Evolutionary conservation across 2,329 filamentous ascomycete genomes (phyloP).

Genomic region (Exophiala viscosa): DNA sequence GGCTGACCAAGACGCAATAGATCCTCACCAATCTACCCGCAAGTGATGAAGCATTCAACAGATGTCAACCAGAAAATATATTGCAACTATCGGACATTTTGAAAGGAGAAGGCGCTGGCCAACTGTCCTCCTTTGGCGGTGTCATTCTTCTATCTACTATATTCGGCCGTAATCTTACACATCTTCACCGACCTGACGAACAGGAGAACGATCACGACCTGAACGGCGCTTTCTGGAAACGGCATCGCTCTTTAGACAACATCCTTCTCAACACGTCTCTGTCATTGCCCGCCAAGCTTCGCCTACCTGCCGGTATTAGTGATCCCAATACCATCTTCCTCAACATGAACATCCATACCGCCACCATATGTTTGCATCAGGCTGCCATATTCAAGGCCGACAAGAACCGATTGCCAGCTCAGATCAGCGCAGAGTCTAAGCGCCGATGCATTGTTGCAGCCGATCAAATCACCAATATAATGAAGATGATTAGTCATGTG

Average conservation of each 20-base stretch:
- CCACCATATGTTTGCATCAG: constrained; percentile 95
- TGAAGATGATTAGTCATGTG: constrained; percentile 89
- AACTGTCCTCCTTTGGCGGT: constrained; percentile 72
- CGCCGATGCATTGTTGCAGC: constrained; percentile 89
- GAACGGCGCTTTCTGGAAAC: constrained; percentile 92
- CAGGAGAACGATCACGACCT: constrained; percentile 82
- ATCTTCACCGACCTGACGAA: constrained; percentile 79
- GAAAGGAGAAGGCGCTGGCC: constrained; percentile 66
- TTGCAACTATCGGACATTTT: constrained; percentile 60
- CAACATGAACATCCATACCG: constrained; percentile 96
- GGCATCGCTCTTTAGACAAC: constrained; percentile 84
- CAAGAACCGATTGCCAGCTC: constrained; percentile 72
- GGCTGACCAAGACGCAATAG: constrained; percentile 35
- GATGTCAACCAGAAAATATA: constrained; percentile 70
- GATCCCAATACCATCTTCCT: constrained; percentile 86
- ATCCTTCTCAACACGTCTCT: constrained; percentile 84
- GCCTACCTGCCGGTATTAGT: constrained; percentile 69
- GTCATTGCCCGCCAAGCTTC: constrained; percentile 73
- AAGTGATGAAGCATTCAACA: constrained; percentile 79
- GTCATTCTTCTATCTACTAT: constrained; percentile 82
- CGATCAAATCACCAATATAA: constrained; percentile 88
- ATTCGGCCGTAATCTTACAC: constrained; percentile 85
- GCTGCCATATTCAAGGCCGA: constrained; percentile 97
- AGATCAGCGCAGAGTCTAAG: constrained; percentile 84
- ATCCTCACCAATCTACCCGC: constrained; percentile 81